Base-by-base conservation (phyloP, 2,329 filamentous ascomycete genomes). In the Pseudocercospora musae region DNA sequence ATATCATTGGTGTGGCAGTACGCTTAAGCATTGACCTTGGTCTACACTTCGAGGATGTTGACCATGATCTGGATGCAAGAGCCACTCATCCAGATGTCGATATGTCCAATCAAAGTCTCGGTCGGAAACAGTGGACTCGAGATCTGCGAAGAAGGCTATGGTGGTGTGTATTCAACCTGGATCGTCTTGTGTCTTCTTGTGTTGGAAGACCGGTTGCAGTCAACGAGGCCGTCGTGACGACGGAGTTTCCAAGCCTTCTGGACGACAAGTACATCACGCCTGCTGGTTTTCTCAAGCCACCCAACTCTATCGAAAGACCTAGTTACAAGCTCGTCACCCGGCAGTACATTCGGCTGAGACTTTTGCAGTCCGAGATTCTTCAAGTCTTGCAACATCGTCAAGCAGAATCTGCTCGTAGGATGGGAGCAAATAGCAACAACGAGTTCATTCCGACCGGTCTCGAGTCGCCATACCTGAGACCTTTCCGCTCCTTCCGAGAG, bases 181-280 rank as follows among this genome's bases (percentile, higher is more conserved):
- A 98, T 76, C 86, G 94, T n/a, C 86, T 98, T 4, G 94, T 98
- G 56, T 95, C 92, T 72, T 93, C 92, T 21, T 97, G 93, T 70
- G 94, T 98, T 25, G 94, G 94, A 40, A 84, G 94, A 59, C 95
- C 94, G 6, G 96, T 97, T 72, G 93, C 94, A 29, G 92, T 98
- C 66, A 93, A 90, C n/a, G 95, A 98, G 78, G 91, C 96, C 74
- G 91, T 96, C 66, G 91, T 98, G 71, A 98, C 94, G 13, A 97
- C 94, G 0, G 92, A 96, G 72, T 96, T 97, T 68, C 94, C 94
- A 1, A 96, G 92, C 3, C 77, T 93, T 58, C 81, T 96, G 42
- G 93, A 97, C 71, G 94, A 98, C 76, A 85, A 87, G 64, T 93
- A 89, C 73, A 96, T 98, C 71, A 96, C 92, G 0, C 86, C 88